Evolutionary conservation across 768 basidiomycete genomes (phyloP), one percentile per base, ranked within the genome.

Genomic region (Termitomyces sp.): DNA sequence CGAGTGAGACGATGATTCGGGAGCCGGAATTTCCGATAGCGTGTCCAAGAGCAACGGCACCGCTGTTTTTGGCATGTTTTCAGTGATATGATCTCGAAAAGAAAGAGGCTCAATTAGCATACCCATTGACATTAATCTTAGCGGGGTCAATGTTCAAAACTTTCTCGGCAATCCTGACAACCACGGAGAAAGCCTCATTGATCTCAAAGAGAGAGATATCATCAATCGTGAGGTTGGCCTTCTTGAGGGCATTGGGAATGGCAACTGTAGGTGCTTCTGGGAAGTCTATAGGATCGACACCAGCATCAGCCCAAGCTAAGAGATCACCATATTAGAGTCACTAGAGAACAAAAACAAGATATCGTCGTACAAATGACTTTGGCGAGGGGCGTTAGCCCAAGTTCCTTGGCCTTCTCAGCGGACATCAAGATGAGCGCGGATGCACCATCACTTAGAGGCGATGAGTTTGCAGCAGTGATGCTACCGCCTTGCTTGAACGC

Each of bases 151-250:
- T 80, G 56, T 80, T 78, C 62, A 96, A 81, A 20, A 92, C 80
- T 75, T 98, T 90, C 76, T 97, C 93, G 3, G 90, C 90, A 53
- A 96, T 88, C 51, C 88, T 83, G 64, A 92, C 88, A 64, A 98
- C 96, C 48, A 90, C 90, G 1, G 94, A 94, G 82, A 98, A 99
- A 28, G 96, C 96, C 73, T 99, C 96, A 72, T 99, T 99, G 71
- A 98, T 84, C 73, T 99, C 97, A 70, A 93, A 99, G 50, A 89
- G 80, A 46, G 94, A 80, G 62, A 99, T 92, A 66, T 99, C 93
- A 45, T 89, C 78, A 49, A 85, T 68, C 20, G 85, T 84, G 57
- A 98, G 78, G 64, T 90, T 90, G 22, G 96, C 97, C 67, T 82
- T 87, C 77, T 94, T 75, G 59, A 99, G 77, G 13, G 97, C 97